Percentiles rank a stretch among this genome's conserved stretches.
These are phyloP conservation scores for Aureobasidium sp. DNA, from an alignment of 2,329 filamentous ascomycete species.

Conservation along the genomic window DNA sequence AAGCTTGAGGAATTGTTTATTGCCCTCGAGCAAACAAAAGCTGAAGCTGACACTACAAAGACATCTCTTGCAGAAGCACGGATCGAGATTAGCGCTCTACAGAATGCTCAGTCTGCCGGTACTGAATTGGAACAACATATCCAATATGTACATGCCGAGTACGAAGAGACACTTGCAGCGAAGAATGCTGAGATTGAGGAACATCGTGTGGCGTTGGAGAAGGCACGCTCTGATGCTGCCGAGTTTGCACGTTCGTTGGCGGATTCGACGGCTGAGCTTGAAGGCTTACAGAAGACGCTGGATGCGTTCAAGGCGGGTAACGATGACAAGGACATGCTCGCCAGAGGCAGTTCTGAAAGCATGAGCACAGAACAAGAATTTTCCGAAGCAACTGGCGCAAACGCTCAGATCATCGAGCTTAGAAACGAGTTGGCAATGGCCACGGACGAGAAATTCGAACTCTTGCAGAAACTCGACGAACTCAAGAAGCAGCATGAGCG, in stretches of 20 bases:
- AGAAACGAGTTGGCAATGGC: conserved; percentile 7
- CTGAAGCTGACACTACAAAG: not conserved
- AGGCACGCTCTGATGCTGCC: conserved; percentile 1
- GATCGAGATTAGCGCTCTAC: not conserved
- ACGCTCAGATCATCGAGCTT: not conserved
- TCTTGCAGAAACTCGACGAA: conserved; percentile 1
- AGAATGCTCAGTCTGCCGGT: not conserved
- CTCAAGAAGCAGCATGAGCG: not conserved
- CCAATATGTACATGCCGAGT: conserved; percentile 2
- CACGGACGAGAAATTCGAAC: conserved; percentile 4
- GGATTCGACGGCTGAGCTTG: conserved; percentile 6
- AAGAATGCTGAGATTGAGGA: conserved; percentile 17
- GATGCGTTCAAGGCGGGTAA: not conserved
- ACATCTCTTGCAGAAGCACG: not conserved
- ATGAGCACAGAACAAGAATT: too few species aligned
- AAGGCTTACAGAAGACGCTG: conserved; percentile 3
- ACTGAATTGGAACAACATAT: not conserved
- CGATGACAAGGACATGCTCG: not conserved
- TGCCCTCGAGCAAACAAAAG: not conserved
- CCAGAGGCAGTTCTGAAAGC: too few species aligned
- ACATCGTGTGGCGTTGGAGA: conserved; percentile 7
- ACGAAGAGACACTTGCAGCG: conserved; percentile 3
- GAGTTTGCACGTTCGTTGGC: conserved; percentile 1
- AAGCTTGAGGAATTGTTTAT: not conserved
- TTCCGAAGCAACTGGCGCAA: too few species aligned